Evolutionary conservation across 345 rosid genomes (phyloP).

Genomic region (Cardiospermum halicacabum): DNA sequence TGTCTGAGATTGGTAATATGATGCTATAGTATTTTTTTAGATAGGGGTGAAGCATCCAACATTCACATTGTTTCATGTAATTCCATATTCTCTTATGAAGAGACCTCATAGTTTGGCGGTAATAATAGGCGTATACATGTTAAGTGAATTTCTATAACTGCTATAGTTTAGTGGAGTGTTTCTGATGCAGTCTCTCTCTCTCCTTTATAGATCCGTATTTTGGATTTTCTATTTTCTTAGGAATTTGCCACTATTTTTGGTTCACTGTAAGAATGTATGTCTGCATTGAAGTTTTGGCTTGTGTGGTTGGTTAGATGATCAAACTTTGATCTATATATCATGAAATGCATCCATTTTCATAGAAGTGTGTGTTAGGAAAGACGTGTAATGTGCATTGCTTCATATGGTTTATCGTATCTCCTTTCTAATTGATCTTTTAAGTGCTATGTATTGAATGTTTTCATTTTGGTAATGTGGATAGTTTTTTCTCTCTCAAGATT

Average conservation of each 20-base stretch:
- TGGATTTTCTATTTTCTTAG: background rate
- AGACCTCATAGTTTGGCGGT: background rate
- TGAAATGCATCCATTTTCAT: background rate
- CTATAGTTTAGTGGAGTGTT: background rate
- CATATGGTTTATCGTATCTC: background rate
- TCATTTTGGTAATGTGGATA: background rate
- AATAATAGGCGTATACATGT: background rate
- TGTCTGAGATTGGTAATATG: background rate
- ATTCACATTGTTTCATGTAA: background rate
- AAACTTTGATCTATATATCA: background rate
- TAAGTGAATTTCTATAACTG: background rate
- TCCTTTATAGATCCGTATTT: background rate
- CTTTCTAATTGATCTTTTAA: background rate
- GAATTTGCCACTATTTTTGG: background rate
- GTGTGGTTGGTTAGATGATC: background rate
- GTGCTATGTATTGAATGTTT: background rate
- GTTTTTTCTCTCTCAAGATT: background rate
- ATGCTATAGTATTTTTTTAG: background rate
- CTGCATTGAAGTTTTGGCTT: background rate
- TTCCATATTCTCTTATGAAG: background rate
- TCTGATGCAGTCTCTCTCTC: background rate
- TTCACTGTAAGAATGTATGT: background rate
- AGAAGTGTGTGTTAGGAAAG: background rate
- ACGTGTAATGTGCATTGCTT: background rate
- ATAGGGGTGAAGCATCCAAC: background rate